Evolutionary conservation across 352 stramenopile genomes (phyloP).

Genomic region (Pythium volutum): DNA sequence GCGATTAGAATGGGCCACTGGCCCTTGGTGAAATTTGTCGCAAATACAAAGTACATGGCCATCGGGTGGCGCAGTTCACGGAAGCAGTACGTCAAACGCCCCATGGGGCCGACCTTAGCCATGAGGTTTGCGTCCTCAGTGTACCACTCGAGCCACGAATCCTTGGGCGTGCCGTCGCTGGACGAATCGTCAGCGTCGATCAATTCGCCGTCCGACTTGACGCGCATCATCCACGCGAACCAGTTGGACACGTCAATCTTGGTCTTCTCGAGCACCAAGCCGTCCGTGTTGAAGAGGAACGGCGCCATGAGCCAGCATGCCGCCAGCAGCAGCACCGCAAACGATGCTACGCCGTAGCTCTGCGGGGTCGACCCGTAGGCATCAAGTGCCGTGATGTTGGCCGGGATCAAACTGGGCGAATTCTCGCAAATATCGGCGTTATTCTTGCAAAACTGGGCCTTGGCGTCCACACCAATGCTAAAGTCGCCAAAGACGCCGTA

Average conservation of each 20-base stretch:
- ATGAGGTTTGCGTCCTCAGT: constrained; percentile 74
- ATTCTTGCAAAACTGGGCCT: constrained; percentile 52
- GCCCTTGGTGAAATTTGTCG: constrained; percentile 66
- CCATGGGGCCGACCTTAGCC: constrained; percentile 54
- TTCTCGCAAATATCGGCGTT: constrained; percentile 22
- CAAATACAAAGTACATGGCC: constrained; percentile 84
- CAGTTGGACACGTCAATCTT: constrained; percentile 77
- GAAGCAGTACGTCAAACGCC: constrained; percentile 63
- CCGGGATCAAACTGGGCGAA: constrained; percentile 33
- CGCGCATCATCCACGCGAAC: constrained; percentile 75
- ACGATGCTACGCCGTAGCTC: constrained; percentile 84
- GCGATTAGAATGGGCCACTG: constrained; percentile 44
- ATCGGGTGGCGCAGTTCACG: constrained; percentile 76
- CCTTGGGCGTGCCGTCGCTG: constrained; percentile 44
- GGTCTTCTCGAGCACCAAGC: constrained; percentile 84
- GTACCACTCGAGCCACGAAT: constrained; percentile 79
- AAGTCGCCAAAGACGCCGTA: constrained; percentile 80
- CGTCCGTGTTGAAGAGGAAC: constrained; percentile 88
- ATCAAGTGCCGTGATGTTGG: constrained; percentile 67
- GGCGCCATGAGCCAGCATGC: constrained; percentile 76
- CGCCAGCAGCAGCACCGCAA: constrained; percentile 81
- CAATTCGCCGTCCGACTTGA: constrained; percentile 22
- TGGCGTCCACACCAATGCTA: constrained; percentile 52
- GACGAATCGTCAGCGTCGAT: constrained; percentile 31
- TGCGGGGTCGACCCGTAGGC: constrained; percentile 81